Conservation (phyloP, 768 basidiomycete genomes). For the Lentinula edodes region DNA sequence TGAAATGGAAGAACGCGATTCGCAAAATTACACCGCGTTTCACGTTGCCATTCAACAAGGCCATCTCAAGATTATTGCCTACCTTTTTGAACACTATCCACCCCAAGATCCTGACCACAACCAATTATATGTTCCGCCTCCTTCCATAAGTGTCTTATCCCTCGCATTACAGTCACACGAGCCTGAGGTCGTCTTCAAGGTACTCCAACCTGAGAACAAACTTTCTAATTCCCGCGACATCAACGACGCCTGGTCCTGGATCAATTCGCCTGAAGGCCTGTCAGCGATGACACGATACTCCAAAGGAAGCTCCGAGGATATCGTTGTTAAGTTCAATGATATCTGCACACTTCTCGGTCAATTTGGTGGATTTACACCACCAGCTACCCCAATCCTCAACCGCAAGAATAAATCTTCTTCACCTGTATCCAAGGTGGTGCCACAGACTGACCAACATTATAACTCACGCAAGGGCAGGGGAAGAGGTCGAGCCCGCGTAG, state of each 20-base stretch:
- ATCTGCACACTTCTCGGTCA: slow-evolving; percentile 47
- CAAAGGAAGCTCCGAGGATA: slow-evolving; percentile 15
- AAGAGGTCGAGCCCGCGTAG: background rate
- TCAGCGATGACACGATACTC: slow-evolving; percentile 15
- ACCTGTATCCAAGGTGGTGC: background rate
- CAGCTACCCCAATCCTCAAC: slow-evolving; percentile 23
- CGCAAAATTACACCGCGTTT: slow-evolving; percentile 53
- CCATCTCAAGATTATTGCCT: slow-evolving; percentile 43
- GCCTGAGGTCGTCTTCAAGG: slow-evolving; percentile 59
- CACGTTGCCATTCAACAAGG: slow-evolving; percentile 57
- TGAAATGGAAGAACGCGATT: slow-evolving; percentile 66
- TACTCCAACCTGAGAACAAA: slow-evolving; percentile 45
- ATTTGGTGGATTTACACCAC: slow-evolving; percentile 46
- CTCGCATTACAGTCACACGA: slow-evolving; percentile 56
- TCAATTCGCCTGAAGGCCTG: slow-evolving; percentile 31
- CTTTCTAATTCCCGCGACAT: slow-evolving; percentile 47
- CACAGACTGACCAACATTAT: background rate
- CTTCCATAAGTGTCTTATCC: slow-evolving; percentile 40
- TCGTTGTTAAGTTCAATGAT: slow-evolving; percentile 37
- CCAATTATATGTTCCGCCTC: slow-evolving; percentile 41
- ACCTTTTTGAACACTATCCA: slow-evolving; percentile 57
- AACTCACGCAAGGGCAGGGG: background rate
- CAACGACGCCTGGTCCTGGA: slow-evolving; percentile 42
- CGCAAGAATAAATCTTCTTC: slow-evolving; percentile 6
- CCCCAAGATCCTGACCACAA: slow-evolving; percentile 47